A percentile compares a stretch with the other conserved stretches of the same genome.
phyloP scores from a whole-genome alignment of 1,284 basidiomycete genomes.

The Puccinia horiana region DNA sequence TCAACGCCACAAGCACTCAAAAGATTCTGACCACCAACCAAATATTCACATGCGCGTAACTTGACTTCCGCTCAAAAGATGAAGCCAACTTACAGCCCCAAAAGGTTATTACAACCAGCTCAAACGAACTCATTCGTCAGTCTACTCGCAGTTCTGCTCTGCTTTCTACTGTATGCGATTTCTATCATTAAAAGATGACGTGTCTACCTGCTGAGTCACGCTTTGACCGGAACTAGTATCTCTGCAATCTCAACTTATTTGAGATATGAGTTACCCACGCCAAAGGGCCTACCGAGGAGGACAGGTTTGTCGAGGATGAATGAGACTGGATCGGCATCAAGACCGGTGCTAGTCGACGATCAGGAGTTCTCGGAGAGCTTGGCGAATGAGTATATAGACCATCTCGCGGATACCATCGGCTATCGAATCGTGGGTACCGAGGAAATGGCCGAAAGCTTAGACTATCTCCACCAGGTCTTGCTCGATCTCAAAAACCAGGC shows the following conservation, averaged over 20 bases:
- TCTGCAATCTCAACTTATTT: constrained; percentile 38
- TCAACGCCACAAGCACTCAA: too few species aligned
- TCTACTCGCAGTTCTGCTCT: background rate
- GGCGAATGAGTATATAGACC: constrained; percentile 50
- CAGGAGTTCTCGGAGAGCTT: constrained; percentile 46
- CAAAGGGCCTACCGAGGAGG: constrained; percentile 15
- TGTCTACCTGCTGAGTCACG: background rate
- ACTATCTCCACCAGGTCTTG: constrained; percentile 71
- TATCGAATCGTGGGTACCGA: constrained; percentile 88
- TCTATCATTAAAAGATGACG: background rate
- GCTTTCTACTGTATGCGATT: constrained; percentile 9
- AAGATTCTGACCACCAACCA: background rate
- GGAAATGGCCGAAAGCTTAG: constrained; percentile 81
- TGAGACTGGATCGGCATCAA: background rate
- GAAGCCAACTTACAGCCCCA: background rate
- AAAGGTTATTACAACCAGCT: background rate
- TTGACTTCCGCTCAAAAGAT: background rate
- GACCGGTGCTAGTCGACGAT: background rate
- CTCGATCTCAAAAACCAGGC: constrained; percentile 63
- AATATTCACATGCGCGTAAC: background rate
- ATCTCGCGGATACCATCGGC: constrained; percentile 71
- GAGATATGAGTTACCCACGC: constrained; percentile 31
- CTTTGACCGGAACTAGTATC: constrained; percentile 4
- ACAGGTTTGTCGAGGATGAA: background rate
- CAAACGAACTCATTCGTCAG: constrained; percentile 1